phyloP scores from a whole-genome alignment of 108 stramenopile species.

The Cyclotella cryptica region DNA sequence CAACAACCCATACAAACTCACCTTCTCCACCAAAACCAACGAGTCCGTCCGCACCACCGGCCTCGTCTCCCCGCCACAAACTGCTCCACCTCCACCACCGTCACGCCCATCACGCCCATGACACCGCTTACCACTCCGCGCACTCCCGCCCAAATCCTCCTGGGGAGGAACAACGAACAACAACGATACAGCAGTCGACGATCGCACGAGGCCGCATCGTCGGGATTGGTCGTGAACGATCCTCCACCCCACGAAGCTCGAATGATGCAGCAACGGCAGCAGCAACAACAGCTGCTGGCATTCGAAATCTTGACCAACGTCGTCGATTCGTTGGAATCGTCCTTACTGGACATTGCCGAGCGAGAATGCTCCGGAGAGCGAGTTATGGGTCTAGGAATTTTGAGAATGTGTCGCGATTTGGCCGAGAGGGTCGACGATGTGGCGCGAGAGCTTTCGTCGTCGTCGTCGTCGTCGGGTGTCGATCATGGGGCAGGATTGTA shows the following conservation, averaged over 20 bases:
- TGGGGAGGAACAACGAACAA: neutral
- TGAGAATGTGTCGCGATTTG: constrained; percentile 71
- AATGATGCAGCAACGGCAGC: constrained; percentile 9
- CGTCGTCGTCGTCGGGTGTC: too few species aligned
- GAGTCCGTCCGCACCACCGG: neutral
- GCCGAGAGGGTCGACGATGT: constrained; percentile 70
- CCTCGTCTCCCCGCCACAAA: constrained; percentile 7
- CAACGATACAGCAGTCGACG: neutral
- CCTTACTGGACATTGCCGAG: constrained; percentile 33
- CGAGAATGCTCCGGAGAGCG: constrained; percentile 42
- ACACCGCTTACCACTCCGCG: constrained; percentile 26
- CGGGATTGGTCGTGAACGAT: neutral
- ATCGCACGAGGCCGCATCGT: too few species aligned
- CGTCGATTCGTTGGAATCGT: constrained; percentile 34
- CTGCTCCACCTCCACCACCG: constrained; percentile 16
- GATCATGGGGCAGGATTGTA: too few species aligned
- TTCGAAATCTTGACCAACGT: constrained; percentile 45
- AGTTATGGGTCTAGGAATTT: constrained; percentile 67
- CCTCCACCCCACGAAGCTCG: neutral
- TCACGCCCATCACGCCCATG: constrained; percentile 33
- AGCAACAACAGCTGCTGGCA: constrained; percentile 41
- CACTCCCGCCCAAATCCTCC: constrained; percentile 19
- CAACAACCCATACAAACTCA: constrained; percentile 8
- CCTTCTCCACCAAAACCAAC: neutral
- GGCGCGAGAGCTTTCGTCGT: too few species aligned